Evolutionary conservation across 805 yeast species (phyloP).

Genomic region (Wickerhamiella azyma): DNA sequence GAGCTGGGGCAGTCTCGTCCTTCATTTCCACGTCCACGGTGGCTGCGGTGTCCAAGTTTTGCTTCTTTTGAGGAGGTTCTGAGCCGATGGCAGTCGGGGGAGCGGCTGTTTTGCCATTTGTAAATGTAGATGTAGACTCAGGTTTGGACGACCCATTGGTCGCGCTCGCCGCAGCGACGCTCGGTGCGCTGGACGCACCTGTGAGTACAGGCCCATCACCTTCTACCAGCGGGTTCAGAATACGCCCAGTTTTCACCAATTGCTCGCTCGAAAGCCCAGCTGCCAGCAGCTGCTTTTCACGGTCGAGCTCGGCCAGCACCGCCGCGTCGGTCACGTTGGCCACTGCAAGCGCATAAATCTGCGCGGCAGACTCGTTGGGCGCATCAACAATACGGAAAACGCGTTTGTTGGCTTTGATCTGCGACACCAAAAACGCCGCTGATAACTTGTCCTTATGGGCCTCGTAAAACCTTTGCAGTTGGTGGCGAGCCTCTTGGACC

Average conservation of each 20-base stretch:
- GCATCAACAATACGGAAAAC: neutral
- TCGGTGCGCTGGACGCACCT: no score
- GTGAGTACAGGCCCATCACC: neutral
- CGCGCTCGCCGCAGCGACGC: no score
- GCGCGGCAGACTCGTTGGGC: neutral
- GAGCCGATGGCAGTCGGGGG: no score
- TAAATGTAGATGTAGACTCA: no score
- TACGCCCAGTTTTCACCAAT: neutral
- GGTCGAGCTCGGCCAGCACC: slow-evolving; percentile 2
- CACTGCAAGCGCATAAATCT: neutral
- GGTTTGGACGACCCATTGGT: no score
- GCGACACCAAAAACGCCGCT: slow-evolving; percentile 1
- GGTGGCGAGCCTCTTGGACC: neutral
- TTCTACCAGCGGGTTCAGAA: neutral
- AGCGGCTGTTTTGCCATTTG: no score
- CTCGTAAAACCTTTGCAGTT: neutral
- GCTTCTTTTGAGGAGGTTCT: no score
- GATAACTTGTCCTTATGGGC: neutral
- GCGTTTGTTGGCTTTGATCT: neutral
- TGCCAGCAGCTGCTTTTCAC: neutral
- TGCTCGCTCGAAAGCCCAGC: neutral
- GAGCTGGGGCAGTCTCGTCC: no score
- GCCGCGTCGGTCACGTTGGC: slow-evolving; percentile 1
- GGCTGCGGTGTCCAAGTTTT: no score
- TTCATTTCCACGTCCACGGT: no score